These are phyloP conservation scores for Verticillium zaregamsianum DNA, from an alignment of 2,329 filamentous ascomycete species.

Conservation along the genomic window DNA sequence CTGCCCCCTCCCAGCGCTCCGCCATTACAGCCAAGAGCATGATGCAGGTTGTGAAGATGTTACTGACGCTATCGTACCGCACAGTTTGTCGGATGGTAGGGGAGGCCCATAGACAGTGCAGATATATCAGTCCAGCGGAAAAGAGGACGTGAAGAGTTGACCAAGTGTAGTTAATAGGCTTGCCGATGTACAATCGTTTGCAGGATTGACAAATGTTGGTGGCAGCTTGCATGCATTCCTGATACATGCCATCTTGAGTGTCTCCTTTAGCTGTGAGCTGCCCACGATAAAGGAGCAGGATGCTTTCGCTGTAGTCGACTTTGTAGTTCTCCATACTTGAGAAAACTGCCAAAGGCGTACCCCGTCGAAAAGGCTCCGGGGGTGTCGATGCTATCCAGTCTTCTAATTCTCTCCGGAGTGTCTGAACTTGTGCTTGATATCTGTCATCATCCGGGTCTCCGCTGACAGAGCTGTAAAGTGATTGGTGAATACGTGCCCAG, in stretches of 20 bases:
- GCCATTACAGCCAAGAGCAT: slow-evolving; percentile 25
- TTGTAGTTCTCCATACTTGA: slow-evolving; percentile 7
- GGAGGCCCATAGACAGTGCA: slow-evolving; percentile 28
- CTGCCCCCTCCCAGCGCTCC: slow-evolving; percentile 22
- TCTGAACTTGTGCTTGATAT: neutral
- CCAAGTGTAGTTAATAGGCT: slow-evolving; percentile 8
- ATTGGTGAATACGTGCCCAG: slow-evolving; percentile 7
- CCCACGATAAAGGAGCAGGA: slow-evolving; percentile 17
- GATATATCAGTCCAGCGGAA: slow-evolving; percentile 11
- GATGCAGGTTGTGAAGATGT: slow-evolving; percentile 21
- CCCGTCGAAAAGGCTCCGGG: neutral
- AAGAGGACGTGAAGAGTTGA: slow-evolving; percentile 8
- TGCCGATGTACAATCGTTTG: slow-evolving; percentile 4
- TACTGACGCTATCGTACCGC: slow-evolving; percentile 16
- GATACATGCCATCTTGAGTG: slow-evolving; percentile 14
- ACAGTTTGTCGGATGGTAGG: slow-evolving; percentile 9
- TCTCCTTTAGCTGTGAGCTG: slow-evolving; percentile 14
- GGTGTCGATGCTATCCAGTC: neutral
- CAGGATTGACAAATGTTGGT: slow-evolving; percentile 8
- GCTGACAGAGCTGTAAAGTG: neutral
- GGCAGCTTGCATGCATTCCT: slow-evolving; percentile 14
- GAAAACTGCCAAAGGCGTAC: slow-evolving; percentile 6
- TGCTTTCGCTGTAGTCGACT: slow-evolving; percentile 13
- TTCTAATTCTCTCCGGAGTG: slow-evolving; percentile 5
- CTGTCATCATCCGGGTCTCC: neutral